A percentile compares a stretch with the other conserved stretches of the same genome.
Evolutionary conservation across 2,329 filamentous ascomycete species (phyloP).

Genomic region (Aspergillus sp.): DNA sequence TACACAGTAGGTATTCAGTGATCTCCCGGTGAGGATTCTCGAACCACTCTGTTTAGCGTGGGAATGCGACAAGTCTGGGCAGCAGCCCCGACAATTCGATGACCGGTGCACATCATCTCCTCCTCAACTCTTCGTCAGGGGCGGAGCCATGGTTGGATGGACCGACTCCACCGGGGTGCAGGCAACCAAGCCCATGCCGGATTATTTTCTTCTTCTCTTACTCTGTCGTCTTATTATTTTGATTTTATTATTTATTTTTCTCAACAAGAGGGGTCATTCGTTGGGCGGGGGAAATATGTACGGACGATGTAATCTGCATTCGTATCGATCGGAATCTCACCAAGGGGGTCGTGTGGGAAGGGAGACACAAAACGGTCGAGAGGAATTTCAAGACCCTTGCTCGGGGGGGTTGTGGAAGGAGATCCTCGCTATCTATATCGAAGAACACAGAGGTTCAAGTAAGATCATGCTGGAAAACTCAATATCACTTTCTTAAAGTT

Average conservation of each 20-base stretch:
- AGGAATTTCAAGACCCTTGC: background rate
- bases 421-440: no score
- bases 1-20: no score
- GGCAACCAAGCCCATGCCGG: conserved; percentile 12
- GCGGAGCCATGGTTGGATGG: conserved; percentile 18
- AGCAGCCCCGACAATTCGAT: conserved; percentile 9
- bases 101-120: conserved; percentile 21
- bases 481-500: background rate
- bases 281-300: background rate
- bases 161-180: conserved; percentile 13
- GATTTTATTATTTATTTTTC: background rate
- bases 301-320: background rate
- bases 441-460: background rate
- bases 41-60: background rate
- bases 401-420: no score
- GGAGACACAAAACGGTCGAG: background rate
- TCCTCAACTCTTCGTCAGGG: conserved; percentile 17
- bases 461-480: background rate
- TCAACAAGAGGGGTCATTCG: background rate
- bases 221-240: background rate
- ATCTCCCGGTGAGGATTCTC: no score
- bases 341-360: background rate
- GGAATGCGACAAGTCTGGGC: conserved; percentile 6
- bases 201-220: background rate
- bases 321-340: background rate